Percentiles rank a stretch among this genome's conserved stretches.
These are phyloP conservation scores for Rhynchosporium secalis DNA, from an alignment of 2,329 filamentous ascomycete genomes.

Conservation along the genomic window DNA sequence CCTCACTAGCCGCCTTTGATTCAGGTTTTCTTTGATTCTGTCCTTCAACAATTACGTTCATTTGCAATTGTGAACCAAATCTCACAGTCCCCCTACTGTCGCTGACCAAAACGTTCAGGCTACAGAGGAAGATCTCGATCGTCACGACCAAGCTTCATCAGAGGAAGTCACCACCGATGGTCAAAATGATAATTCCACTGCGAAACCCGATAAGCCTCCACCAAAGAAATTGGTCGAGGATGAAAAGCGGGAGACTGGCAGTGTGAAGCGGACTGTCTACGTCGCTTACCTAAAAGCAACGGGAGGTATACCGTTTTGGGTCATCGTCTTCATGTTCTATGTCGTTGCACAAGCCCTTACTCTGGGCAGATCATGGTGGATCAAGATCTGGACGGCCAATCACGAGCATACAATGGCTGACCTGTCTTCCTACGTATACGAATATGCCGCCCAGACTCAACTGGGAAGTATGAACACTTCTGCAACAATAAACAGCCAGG, in stretches of 20 bases:
- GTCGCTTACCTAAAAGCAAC: slow-evolving; percentile 63
- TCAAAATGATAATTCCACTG: background rate
- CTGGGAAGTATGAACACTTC: slow-evolving; percentile 2
- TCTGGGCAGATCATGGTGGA: slow-evolving; percentile 58
- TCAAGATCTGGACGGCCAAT: slow-evolving; percentile 58
- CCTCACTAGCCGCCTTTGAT: too few species aligned
- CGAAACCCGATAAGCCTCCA: slow-evolving; percentile 12
- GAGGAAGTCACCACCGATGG: background rate
- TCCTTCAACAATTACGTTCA: too few species aligned
- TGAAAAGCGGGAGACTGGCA: slow-evolving; percentile 66
- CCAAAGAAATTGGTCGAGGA: slow-evolving; percentile 55
- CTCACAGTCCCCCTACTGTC: background rate
- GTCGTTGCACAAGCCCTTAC: slow-evolving; percentile 36
- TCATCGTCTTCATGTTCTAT: slow-evolving; percentile 54
- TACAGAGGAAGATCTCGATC: slow-evolving; percentile 12
- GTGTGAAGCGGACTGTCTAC: slow-evolving; percentile 66
- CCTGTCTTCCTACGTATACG: background rate
- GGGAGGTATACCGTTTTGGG: slow-evolving; percentile 63
- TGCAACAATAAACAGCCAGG: background rate
- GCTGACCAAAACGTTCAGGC: slow-evolving; percentile 11
- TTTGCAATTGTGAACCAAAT: background rate
- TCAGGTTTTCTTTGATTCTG: too few species aligned
- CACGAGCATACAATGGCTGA: slow-evolving; percentile 37
- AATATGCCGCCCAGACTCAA: slow-evolving; percentile 15
- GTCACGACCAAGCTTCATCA: background rate